phyloP scores from a whole-genome alignment of 352 stramenopile genomes.

The Globisporangium parvum region DNA sequence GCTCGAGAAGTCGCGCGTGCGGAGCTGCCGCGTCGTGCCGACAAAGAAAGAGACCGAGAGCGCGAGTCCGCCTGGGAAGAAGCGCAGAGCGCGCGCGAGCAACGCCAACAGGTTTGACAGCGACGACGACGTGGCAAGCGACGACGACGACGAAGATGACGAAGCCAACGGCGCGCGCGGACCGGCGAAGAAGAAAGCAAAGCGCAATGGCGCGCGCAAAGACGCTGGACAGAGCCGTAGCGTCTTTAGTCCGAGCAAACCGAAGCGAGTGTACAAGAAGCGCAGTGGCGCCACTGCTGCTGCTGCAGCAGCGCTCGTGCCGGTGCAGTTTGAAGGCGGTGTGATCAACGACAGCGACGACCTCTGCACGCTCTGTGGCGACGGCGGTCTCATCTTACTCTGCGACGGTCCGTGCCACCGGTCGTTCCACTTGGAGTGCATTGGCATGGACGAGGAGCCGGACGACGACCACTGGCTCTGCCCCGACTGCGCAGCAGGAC shows the following conservation, averaged over 20 bases:
- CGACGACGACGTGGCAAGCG: conserved; percentile 22
- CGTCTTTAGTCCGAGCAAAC: conserved; percentile 14
- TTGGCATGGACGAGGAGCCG: conserved; percentile 79
- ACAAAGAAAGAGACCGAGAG: conserved; percentile 25
- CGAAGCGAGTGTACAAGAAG: conserved; percentile 18
- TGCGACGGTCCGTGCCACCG: conserved; percentile 91
- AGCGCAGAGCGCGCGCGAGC: conserved; percentile 10
- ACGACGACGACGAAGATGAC: conserved; percentile 31
- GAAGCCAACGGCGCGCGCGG: conserved; percentile 22
- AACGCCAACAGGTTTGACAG: conserved; percentile 32
- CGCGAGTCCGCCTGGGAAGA: conserved; percentile 18
- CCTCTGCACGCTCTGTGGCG: conserved; percentile 88
- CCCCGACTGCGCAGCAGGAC: conserved; percentile 81
- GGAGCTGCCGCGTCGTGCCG: conserved; percentile 53
- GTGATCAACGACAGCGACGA: conserved; percentile 86
- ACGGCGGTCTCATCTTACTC: conserved; percentile 88
- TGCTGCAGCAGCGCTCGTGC: not conserved
- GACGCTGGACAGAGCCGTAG: conserved; percentile 14
- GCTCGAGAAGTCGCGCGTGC: conserved; percentile 78
- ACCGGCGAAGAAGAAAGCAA: conserved; percentile 26
- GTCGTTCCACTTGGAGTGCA: conserved; percentile 91
- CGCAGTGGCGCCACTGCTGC: conserved; percentile 4
- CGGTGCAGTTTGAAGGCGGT: conserved; percentile 39
- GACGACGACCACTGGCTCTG: conserved; percentile 89
- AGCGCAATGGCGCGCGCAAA: conserved; percentile 26